Percentiles rank a stretch among this genome's conserved stretches.
Conservation (phyloP, 2,329 filamentous ascomycete genomes). For the Aquanectria penicillioides region DNA sequence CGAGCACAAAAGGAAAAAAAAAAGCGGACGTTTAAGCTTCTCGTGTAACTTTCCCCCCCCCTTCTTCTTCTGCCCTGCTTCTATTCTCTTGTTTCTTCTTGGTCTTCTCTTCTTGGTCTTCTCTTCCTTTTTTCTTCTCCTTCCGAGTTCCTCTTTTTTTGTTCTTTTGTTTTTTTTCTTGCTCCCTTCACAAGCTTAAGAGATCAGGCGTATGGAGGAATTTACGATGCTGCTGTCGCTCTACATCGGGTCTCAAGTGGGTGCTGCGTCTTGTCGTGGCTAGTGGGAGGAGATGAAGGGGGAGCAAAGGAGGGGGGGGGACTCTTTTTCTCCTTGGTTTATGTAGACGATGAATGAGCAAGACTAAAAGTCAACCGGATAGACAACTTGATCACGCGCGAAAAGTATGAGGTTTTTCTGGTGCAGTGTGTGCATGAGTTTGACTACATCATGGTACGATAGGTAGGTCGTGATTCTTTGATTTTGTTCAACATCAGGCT, state of each 20-base stretch:
- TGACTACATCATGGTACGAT: not conserved
- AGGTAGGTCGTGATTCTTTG: not conserved
- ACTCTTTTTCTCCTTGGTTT: conserved; percentile 35
- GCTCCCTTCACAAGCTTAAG: conserved; percentile 20
- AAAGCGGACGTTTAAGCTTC: conserved; percentile 37
- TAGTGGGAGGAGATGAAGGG: conserved; percentile 8
- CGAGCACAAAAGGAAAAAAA: conserved; percentile 11
- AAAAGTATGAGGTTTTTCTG: not conserved
- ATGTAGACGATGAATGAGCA: conserved; percentile 45
- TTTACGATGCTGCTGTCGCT: conserved; percentile 19
- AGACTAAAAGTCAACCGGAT: conserved; percentile 43
- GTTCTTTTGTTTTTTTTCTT: conserved; percentile 24
- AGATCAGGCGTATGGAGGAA: conserved; percentile 24
- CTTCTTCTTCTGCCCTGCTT: conserved; percentile 25
- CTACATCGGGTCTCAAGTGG: not conserved
- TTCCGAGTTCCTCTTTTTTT: conserved; percentile 9
- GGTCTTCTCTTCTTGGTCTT: conserved; percentile 26
- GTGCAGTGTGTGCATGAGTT: conserved; percentile 5
- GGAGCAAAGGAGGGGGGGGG: conserved; percentile 11
- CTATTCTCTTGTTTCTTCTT: conserved; percentile 26
- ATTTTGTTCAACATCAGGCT: not conserved
- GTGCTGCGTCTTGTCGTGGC: conserved; percentile 6
- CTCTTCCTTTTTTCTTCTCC: conserved; percentile 18
- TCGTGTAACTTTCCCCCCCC: conserved; percentile 37
- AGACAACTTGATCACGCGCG: conserved; percentile 30